A percentile compares a stretch with the other conserved stretches of the same genome.
These are phyloP conservation scores for Collybia sordida DNA, from an alignment of 768 basidiomycete species.

Conservation along the genomic window DNA sequence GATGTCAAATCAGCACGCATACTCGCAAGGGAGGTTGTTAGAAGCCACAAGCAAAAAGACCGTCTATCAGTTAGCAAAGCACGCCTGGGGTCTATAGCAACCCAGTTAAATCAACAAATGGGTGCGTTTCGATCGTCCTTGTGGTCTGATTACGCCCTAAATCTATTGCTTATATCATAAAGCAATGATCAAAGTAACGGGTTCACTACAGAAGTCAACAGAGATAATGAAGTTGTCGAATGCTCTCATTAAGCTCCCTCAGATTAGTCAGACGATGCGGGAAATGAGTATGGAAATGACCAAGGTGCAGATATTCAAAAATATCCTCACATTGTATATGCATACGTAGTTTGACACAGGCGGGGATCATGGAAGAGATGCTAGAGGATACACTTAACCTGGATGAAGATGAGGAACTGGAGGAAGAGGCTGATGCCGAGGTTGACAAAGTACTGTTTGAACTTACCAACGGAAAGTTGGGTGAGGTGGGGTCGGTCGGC, in stretches of 20 bases:
- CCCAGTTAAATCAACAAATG: constrained; percentile 88
- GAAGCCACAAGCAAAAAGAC: constrained; percentile 94
- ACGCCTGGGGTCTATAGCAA: constrained; percentile 83
- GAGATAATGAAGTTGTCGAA: constrained; percentile 99
- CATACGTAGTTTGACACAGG: constrained; percentile 44
- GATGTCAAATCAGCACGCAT: constrained; percentile 92
- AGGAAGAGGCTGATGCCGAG: constrained; percentile 96
- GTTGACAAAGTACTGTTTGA: constrained; percentile 97
- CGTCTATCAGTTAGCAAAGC: constrained; percentile 92
- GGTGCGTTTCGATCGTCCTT: constrained; percentile 51
- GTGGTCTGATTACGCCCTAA: neutral
- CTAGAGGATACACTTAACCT: constrained; percentile 88
- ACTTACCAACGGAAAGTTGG: constrained; percentile 94
- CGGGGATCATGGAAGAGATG: constrained; percentile 98
- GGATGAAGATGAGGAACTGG: constrained; percentile 92
- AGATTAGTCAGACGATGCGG: constrained; percentile 90
- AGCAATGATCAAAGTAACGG: constrained; percentile 98
- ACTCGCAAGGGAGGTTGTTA: constrained; percentile 90
- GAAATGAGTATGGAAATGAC: constrained; percentile 99
- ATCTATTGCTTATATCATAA: constrained; percentile 1
- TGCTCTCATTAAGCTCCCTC: constrained; percentile 85
- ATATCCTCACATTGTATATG: neutral
- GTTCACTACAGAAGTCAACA: constrained; percentile 95
- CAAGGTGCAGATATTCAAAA: constrained; percentile 55
- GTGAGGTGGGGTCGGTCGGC: constrained; percentile 73